Base-by-base conservation (phyloP, 2,329 filamentous ascomycete genomes). In the Colletotrichum sansevieriae region DNA sequence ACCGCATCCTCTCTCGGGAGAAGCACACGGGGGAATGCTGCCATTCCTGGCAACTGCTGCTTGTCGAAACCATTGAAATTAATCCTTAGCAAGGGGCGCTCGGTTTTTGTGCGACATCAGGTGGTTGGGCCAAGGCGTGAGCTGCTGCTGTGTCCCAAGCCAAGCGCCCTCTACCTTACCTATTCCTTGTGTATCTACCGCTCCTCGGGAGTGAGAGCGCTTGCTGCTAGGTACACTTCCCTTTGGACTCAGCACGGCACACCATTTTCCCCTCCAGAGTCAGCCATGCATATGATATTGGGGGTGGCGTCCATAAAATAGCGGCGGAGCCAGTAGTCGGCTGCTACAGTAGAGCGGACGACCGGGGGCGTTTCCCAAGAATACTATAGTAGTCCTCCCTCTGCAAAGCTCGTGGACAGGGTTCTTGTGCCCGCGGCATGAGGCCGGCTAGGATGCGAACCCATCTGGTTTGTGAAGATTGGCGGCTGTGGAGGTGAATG, bases 271-370 rank as follows among this genome's bases (percentile, higher is more conserved):
- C 22, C 13, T 11, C 37, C 41, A 65, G 54, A 68, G 65, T 61
- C 62, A 65, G 65, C 62, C 62, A 68, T 68, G 65, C 55, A 65
- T 56, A 44, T 37, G 65, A 68, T 68, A 68, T 68, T 68, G 65
- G 49, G 65, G 62, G 65, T 68, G 62, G 65, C 65, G 65, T 68
- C 62, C 62, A 61, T 49, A 51, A 54, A 59, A 43, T 43, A 43
- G 47, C 41, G 35, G 22, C 58, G 57, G 43, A 18, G 43, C 46
- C 49, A 13, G 39, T 63, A 13, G 44, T 33, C 25, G 43, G 44
- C 33, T 65, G 44, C 22, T 25, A 25, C 3, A 25, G 25, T 61
- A 49, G 41, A 51, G 41, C 15, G 18, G 35, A 13, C 12, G 35
- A 39, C 35, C 35, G 35, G 35, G 43, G 47, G 22, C 33, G 33